Base-by-base conservation (phyloP, 352 stramenopile species). In the Phytophthora boehmeriae region DNA sequence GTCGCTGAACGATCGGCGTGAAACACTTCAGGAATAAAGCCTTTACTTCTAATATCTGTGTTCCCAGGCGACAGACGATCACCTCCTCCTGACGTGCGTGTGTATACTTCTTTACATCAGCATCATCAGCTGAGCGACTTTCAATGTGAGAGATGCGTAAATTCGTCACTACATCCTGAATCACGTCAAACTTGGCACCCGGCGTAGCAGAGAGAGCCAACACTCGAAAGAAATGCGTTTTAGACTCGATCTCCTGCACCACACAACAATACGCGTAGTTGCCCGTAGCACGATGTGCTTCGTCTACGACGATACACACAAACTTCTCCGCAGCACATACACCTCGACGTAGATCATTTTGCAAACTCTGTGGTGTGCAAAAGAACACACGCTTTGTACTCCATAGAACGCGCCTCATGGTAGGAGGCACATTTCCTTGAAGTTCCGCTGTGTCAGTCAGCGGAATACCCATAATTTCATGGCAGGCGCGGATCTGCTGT, bases 401-500 rank as follows among this genome's bases (percentile, higher is more conserved):
- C 97, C 97, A 99, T 1, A 99, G 76, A 45, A 85, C 58, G 16
- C 83, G 76, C 9, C 97, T 83, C 39, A 69, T 79, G 9, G 73
- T 41, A 13, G 83, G 80, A 22, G 83, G 73, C 8, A 96, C 81
- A 36, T 85, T 96, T 20, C 90, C 92, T 53, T 97, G 88, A 20
- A 97, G 61, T 54, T 96, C 83, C 0, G 86, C 88, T 5, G 88
- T 97, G 54, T 95, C 85, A 0, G 58, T 46, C 13, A 96, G 73
- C 8, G 97, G 89, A 54, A 99, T 97, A 20, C 96, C 96, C 83
- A 97, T 96, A 43, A 98, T 96, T 44, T 96, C 83, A 57, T 97
- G 81, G 60, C 97, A 99, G 13, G 97, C 97, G 52, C 97, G 69
- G 44, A 99, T 97, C 82, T 99, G 98, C 72, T 99, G 98, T 22